Evolutionary conservation across 1,284 basidiomycete genomes (phyloP), one percentile per base, ranked within the genome.

Genomic region (Amylostereum areolatum): DNA sequence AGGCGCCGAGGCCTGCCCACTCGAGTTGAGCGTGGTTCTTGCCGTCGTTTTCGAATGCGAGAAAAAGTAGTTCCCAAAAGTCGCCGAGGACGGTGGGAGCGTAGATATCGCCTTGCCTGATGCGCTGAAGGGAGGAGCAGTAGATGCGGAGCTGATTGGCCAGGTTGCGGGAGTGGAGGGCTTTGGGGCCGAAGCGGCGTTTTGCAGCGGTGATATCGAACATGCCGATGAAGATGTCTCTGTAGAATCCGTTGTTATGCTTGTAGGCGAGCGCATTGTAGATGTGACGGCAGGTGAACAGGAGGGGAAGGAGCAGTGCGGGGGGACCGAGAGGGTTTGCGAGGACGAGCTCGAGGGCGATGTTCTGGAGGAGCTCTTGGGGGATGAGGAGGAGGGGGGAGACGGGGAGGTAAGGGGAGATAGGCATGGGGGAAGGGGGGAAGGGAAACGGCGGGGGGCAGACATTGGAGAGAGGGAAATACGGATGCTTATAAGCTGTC

Each of bases 41-140:
- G 31, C 85, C 87, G 62, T 92, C 83, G 69, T 88, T 85, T 60
- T 91, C 89, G 5, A 81, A 66, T 57, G 87, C 62, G 76, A 91
- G 81, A 46, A 86, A 59, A 55, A 81, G 83, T 0, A 77, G 70
- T 0, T 68, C 69, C 70, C 78, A 80, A 8, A 88, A 65, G 40
- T 83, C 66, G 70, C 69, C 46, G 18, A 64, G 57, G 9, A 76
- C 62, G 36, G 52, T 47, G 10, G 57, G 49, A 5, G 60, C 53
- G 49, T 63, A 56, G 43, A 77, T 63, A 53, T 75, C 63, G 18
- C 63, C 63, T 2, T 54, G 31, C 10, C 74, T 70, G 34, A 85
- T 59, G 36, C 62, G 65, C 11, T 59, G 58, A 48, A 87, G 65
- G 1, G 73, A 62, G 4, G 49, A 49, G 50, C 66, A 75, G 58